phyloP scores from a whole-genome alignment of 805 yeast genomes.

The Zygosaccharomyces siamensis region DNA sequence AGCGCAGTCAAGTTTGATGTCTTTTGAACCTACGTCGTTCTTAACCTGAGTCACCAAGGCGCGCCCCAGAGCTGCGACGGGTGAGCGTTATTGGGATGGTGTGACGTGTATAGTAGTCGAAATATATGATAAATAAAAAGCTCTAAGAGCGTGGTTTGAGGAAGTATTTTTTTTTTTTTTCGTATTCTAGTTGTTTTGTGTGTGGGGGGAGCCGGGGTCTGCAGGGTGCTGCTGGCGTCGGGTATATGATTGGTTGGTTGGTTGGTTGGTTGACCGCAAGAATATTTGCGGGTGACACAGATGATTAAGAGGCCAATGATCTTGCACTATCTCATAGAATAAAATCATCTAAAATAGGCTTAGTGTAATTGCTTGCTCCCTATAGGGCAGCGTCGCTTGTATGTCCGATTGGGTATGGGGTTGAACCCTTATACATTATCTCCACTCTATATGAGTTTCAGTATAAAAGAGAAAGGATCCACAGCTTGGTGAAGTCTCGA shows the following conservation, averaged over 20 bases:
- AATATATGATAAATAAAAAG: not conserved
- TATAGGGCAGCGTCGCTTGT: not conserved
- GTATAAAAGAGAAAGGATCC: not conserved
- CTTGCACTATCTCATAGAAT: too few species aligned
- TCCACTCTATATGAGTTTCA: not conserved
- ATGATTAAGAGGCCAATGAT: too few species aligned
- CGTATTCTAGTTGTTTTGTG: too few species aligned
- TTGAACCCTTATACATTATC: not conserved
- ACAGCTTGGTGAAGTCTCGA: not conserved
- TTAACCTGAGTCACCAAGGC: conserved; percentile 4
- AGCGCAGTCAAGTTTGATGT: conserved; percentile 34
- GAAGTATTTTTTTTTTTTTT: not conserved
- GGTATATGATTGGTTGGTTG: not conserved
- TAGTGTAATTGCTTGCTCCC: not conserved
- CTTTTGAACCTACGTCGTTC: conserved; percentile 27
- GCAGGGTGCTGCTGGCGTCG: not conserved
- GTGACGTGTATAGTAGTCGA: conserved; percentile 3
- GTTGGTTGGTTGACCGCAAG: too few species aligned
- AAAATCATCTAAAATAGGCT: not conserved
- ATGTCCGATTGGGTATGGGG: not conserved
- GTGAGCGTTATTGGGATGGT: conserved; percentile 2
- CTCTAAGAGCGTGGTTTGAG: not conserved
- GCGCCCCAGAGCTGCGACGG: conserved; percentile 7
- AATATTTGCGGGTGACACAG: too few species aligned
- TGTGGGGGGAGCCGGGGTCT: not conserved